Conservation (phyloP, 345 rosid genomes). For the Populus ilicifolia region DNA sequence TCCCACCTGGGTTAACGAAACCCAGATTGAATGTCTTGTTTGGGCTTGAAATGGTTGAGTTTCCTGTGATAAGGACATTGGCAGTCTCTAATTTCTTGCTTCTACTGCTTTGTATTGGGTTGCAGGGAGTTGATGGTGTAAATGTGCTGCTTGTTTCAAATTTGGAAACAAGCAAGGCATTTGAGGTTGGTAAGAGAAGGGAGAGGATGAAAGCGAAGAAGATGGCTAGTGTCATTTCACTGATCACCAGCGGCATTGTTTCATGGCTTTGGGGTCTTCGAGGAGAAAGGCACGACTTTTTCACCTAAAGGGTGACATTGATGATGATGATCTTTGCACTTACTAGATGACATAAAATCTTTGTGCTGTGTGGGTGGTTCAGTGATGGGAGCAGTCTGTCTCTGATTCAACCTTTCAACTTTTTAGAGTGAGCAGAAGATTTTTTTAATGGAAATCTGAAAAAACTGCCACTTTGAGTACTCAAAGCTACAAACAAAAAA, state of each 20-base stretch:
- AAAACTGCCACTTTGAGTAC: conserved; percentile 36
- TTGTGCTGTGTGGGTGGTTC: background rate
- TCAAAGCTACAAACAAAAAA: conserved; percentile 1
- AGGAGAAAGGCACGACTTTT: background rate
- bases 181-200: conserved; percentile 1
- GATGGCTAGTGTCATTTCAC: conserved; percentile 23
- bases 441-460: conserved; percentile 27
- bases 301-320: conserved; percentile 24
- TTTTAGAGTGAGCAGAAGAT: background rate
- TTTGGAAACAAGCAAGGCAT: background rate
- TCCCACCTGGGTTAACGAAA: conserved; percentile 42
- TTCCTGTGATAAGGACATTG: conserved; percentile 38
- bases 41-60: conserved; percentile 40
- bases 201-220: conserved; percentile 15
- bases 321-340: background rate
- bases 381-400: background rate
- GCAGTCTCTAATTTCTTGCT: conserved; percentile 20
- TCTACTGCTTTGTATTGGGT: background rate
- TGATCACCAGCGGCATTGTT: conserved; percentile 1
- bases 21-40: conserved; percentile 49
- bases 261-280: conserved; percentile 10
- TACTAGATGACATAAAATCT: background rate
- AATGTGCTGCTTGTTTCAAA: background rate
- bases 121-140: background rate
- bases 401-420: conserved; percentile 3